Percentiles rank a stretch among this genome's conserved stretches.
Evolutionary conservation across 768 basidiomycete genomes (phyloP).

Genomic region (Lentinula sp.): DNA sequence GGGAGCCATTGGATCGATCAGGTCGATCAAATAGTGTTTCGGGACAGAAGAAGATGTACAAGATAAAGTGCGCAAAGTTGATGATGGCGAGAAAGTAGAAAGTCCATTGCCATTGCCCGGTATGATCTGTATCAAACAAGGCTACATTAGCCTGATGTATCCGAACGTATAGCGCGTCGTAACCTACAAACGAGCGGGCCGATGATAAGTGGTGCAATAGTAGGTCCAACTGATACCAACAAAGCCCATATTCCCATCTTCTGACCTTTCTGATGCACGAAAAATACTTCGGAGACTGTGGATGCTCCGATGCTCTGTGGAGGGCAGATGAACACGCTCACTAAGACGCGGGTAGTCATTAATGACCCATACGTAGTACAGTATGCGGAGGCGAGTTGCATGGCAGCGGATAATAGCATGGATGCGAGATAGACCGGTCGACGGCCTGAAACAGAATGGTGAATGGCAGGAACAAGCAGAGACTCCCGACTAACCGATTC

Average conservation of each 20-base stretch:
- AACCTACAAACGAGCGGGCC: conserved; percentile 3
- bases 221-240: not conserved
- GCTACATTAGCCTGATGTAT: not conserved
- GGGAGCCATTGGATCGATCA: not conserved
- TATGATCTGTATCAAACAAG: not conserved
- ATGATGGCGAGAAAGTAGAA: conserved; percentile 1
- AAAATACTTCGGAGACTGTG: conserved; percentile 2
- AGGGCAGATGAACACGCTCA: not conserved
- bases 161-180: not conserved
- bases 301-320: conserved; percentile 1
- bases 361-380: not conserved
- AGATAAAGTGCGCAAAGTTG: not conserved
- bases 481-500: not conserved
- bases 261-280: not conserved
- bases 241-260: conserved; percentile 2
- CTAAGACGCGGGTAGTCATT: not conserved
- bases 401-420: conserved; percentile 1
- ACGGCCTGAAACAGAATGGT: not conserved
- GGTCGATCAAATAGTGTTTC: conserved; percentile 3
- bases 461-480: not conserved
- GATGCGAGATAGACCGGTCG: conserved; percentile 1
- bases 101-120: conserved; percentile 2
- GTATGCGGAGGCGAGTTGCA: conserved; percentile 2
- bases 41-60: not conserved
- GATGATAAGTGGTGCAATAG: not conserved